Base-by-base conservation (phyloP, 768 basidiomycete genomes). In the Xanthoconium purpureum region DNA sequence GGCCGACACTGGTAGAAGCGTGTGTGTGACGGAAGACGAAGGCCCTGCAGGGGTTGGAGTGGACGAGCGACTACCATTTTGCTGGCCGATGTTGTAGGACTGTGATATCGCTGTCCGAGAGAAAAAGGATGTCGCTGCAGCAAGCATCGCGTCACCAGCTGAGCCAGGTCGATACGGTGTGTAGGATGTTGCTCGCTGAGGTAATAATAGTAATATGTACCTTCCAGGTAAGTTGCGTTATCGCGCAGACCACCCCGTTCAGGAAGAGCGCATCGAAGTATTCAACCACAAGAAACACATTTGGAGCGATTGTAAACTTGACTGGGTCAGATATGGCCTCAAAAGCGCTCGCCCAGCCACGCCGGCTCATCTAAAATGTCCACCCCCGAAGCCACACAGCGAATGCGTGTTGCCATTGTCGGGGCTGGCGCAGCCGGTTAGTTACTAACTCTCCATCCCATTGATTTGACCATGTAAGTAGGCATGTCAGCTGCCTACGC, bases 71-170 rank as follows among this genome's bases (percentile, higher is more conserved):
- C 77, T 74, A 8, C 63, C 69, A 60, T 64, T 67, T 35, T 60
- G 53, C 39, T 69, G 59, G 2, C 82, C 86, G 60, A 91, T 81
- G 60, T 79, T 84, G 66, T 94, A 94, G 7, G 84, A 86, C 72
- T 91, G 88, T 5, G 85, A 88, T 57, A 94, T 91, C 45, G 84
- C 84, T 8, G 90, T 89, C 18, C 91, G 79, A 35, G 82, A 81
- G 68, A 94, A 91, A 75, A 93, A 88, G 12, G 90, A 91, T 4
- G 86, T 84, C 28, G 91, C 91, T 10, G 86, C 91, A 32, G 90
- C 90, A 53, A 93, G 75, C 87, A 93, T 89, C 51, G 18, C 50
- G 55, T 30, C 39, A 13, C n/a, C 33, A 35, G 33, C 6, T 12
- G 8, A 12, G 33, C 33, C 33, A 35, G 33, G 33, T 9, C 12